phyloP scores from a whole-genome alignment of 257 asterid genomes.

The Anisodus tanguticus region DNA sequence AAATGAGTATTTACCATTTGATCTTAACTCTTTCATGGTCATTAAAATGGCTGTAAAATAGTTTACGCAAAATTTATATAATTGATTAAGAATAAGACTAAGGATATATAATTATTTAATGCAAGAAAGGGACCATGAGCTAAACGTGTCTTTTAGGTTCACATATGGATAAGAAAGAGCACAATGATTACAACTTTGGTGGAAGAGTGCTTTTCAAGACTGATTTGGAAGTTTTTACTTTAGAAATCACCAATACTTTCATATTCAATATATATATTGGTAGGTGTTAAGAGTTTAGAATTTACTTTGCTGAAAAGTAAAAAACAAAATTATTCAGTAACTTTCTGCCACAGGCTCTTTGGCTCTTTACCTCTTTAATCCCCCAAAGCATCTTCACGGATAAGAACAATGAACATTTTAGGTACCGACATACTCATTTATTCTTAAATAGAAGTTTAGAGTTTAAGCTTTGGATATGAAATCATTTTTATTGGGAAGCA shows the following conservation, averaged over 20 bases:
- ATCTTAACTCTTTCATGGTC: neutral
- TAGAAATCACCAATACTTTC: conserved; percentile 3
- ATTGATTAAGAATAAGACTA: neutral
- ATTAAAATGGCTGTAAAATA: neutral
- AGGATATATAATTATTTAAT: neutral
- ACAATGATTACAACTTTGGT: conserved; percentile 16
- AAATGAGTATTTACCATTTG: too few species aligned
- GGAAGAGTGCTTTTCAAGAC: neutral
- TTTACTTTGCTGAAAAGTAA: neutral
- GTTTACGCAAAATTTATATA: too few species aligned
- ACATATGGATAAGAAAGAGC: neutral
- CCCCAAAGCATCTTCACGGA: too few species aligned
- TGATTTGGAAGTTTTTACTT: neutral
- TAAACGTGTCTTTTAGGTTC: neutral
- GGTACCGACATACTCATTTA: too few species aligned
- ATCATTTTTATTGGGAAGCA: too few species aligned
- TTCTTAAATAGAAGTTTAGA: too few species aligned
- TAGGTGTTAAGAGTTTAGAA: neutral
- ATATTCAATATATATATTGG: neutral
- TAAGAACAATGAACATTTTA: too few species aligned
- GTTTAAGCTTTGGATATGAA: too few species aligned
- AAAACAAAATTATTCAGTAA: neutral
- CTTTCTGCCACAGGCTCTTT: neutral
- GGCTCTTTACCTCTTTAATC: too few species aligned
- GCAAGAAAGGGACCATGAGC: neutral